These are phyloP conservation scores for Teunomyces lycoperdinae DNA, from an alignment of 805 yeast genomes.

Conservation along the genomic window DNA sequence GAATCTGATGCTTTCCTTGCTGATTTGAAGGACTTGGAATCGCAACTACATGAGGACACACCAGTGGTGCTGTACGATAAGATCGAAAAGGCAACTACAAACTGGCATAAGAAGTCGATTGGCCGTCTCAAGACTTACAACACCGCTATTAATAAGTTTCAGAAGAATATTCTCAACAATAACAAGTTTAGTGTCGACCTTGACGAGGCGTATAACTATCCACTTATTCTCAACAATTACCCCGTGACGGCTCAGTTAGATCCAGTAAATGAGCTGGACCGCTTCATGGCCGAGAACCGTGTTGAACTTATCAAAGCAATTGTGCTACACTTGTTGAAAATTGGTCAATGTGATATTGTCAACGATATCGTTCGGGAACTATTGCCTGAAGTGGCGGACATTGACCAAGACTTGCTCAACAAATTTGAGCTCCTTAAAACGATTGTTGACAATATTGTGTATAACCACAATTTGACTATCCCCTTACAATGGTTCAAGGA, in stretches of 20 bases:
- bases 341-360: constrained; percentile 38
- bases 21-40: constrained; percentile 23
- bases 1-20: constrained; percentile 22
- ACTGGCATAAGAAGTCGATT: constrained; percentile 40
- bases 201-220: constrained; percentile 42
- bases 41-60: constrained; percentile 15
- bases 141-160: constrained; percentile 31
- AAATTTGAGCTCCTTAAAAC: constrained; percentile 28
- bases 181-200: constrained; percentile 28
- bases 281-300: constrained; percentile 22
- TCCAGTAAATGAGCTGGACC: not conserved
- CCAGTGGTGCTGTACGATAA: not conserved
- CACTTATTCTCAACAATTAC: constrained; percentile 26
- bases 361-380: constrained; percentile 26
- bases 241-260: constrained; percentile 14
- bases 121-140: constrained; percentile 32
- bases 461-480: constrained; percentile 28
- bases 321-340: constrained; percentile 36
- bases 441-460: constrained; percentile 33
- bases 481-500: constrained; percentile 34
- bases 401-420: constrained; percentile 22
- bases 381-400: constrained; percentile 12
- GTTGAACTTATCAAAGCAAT: constrained; percentile 35
- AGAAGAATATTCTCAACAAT: constrained; percentile 29
- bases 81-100: constrained; percentile 16